Conservation (phyloP, 139 green algal species). For the Tetradesmus obliquus region DNA sequence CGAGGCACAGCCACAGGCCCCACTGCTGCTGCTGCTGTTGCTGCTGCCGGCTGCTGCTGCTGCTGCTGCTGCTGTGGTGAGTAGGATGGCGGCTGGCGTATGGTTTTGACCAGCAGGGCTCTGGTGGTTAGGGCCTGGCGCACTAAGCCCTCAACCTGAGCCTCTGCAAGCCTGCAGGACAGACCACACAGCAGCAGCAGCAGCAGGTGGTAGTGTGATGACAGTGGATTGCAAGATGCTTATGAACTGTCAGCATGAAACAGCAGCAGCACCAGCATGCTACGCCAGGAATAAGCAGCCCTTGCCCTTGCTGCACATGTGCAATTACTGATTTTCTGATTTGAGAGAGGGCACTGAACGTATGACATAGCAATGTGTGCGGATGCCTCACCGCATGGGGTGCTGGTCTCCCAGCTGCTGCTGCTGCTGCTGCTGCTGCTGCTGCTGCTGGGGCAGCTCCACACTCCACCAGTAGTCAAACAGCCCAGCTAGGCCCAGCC, state of each 20-base stretch:
- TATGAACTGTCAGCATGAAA: no score
- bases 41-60: neutral
- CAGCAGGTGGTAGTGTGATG: neutral
- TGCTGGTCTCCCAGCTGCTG: constrained; percentile 24
- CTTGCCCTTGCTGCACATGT: no score
- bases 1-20: neutral
- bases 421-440: constrained; percentile 9
- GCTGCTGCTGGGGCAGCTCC: constrained; percentile 39
- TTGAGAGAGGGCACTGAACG: no score
- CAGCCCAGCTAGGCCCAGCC: constrained; percentile 16
- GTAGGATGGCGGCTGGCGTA: constrained; percentile 39
- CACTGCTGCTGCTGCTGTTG: constrained; percentile 34
- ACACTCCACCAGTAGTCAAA: constrained; percentile 78
- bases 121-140: constrained; percentile 62
- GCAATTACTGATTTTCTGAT: no score
- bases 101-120: constrained; percentile 61
- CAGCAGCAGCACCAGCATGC: no score
- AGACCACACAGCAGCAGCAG: neutral
- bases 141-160: constrained; percentile 60
- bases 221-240: no score
- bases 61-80: neutral
- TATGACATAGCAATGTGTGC: no score
- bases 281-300: no score
- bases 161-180: constrained; percentile 56
- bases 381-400: neutral